Evolutionary conservation across 2,329 filamentous ascomycete genomes (phyloP), one percentile per base, ranked within the genome.

Genomic region (Colletotrichum musae): DNA sequence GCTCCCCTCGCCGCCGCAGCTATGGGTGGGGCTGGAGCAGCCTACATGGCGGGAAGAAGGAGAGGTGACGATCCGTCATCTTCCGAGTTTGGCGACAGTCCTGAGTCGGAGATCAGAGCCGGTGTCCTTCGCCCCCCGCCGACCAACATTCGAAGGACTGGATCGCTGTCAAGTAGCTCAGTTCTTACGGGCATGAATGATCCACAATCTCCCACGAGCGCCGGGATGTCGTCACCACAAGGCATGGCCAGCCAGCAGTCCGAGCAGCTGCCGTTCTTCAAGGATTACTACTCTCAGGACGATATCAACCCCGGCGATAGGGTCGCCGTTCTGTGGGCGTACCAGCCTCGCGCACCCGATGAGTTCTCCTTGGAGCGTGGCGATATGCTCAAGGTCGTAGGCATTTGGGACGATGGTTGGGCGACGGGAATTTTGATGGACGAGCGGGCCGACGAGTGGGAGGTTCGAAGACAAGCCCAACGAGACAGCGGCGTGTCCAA

Each of bases 391-490:
- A 98, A 98, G 83, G 92, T 99, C 15, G 92, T 98, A 39, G 96
- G 96, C 71, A 99, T 99, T 73, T 99, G 96, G 96, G 96, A 99
- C 76, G 96, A 99, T 79, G 96, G 96, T 54, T 99, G 96, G 96
- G 96, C 96, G 12, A 99, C 96, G 1, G 96, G 96, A 75, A 88
- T 98, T 64, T 87, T 97, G 77, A 84, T 97, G 64, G 87, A 92
- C 62, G 93, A 97, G 75, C 88, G 90, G 64, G 94, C 94, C 2
- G 95, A 98, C 70, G 94, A 98, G 72, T 98, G 94, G 91, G 93
- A 97, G 74, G 87, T 88, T 51, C 88, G 92, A 72, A 89, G 90
- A 75, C 91, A 93, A 75, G 84, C 90, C 41, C 94, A 97, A 77
- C 90, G 96, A 71, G 96, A 99, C 81, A 98, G 95, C 75, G 96